Base-by-base conservation (phyloP, 208 protist genomes). In the Trypanosoma avium region DNA sequence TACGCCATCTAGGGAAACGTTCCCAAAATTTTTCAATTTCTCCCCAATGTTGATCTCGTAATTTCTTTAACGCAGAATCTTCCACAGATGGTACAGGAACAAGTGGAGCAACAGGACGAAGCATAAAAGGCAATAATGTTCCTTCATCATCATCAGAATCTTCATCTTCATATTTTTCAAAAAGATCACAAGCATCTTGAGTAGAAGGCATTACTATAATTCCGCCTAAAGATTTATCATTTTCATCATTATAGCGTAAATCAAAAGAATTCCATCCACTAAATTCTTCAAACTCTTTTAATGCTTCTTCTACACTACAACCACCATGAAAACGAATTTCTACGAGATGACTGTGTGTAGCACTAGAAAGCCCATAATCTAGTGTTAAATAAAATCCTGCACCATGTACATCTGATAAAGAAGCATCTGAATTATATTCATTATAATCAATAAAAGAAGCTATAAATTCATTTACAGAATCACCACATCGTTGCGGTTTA, bases 111-210 rank as follows among this genome's bases (percentile, higher is more conserved):
- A 94, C 81, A 22, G 88, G 88, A 4, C 88, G 88, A 43, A 94
- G 75, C 50, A 84, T 72, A 64, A 94, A 94, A 1, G 81, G 82
- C n/a, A 94, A 67, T 8, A 90, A 36, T 46, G 87, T 85, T 22
- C 82, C 80, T 38, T 94, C 84, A 67, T 94, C 84, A 67, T 94
- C 88, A 65, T 94, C 88, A 8, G 80, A 87, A 69, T 94, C 88
- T 56, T 94, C 88, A 61, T 94, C 88, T 54, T 94, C 88, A 70
- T 94, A 94, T 66, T 78, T 83, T 58, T 94, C 88, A 43, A 94
- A 77, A 8, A 94, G 30, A 68, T 94, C 88, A 64, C 73, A 85
- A 24, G 80, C 88, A 46, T 94, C 88, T 53, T 91, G 82, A 50
- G 83, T 74, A 5, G 85, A 81, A 1, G 88, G 85, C 70, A 94